Base-by-base conservation (phyloP, 148 eudicot genomes). In the Drosera capensis region DNA sequence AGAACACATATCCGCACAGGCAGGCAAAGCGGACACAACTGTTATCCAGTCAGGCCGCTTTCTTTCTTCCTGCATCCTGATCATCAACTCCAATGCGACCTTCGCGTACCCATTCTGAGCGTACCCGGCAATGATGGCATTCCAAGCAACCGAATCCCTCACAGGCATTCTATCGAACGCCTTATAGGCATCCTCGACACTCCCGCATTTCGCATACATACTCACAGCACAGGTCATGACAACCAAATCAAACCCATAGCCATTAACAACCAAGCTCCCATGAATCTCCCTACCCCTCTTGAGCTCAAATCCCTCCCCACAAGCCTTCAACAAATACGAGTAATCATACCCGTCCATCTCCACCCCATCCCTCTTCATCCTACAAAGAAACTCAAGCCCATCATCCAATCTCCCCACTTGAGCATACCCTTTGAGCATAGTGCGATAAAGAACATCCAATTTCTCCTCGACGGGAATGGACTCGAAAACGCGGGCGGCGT, bases 401-500 rank as follows among this genome's bases (percentile, higher is more conserved):
- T 57, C 45, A 9, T 57, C 55, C 42, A 82, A 26, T 29, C 37
- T 25, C 7, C 60, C 53, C 25, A 65, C 54, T 7, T 44, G 66
- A 9, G 77, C 75, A 46, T 56, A 54, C 41, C 76, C 83, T 58
- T 73, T 72, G 23, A 77, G 72, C 49, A 77, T 51, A 1, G 83
- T 77, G 51, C 73, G 79, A 16, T 77, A 77, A 16, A 72, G 65
- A n/a, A 54, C 56, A 18, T 77, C 83, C 24, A 52, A 17, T 46
- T 73, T 72, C 21, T 51, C 38, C 6, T 66, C 65, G 8, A 61
- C 45, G 9, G 80, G 78, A 11, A 61, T 48, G 9, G 80, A 76
- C 21, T 77, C 69, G 35, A 86, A 87, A 24, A 87, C 80, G 22
- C 71, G 75, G 31, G 60, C 41, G 30, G 96, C 94, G 23, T 76